Conservation (phyloP, 768 basidiomycete genomes). For the Suillus plorans region DNA sequence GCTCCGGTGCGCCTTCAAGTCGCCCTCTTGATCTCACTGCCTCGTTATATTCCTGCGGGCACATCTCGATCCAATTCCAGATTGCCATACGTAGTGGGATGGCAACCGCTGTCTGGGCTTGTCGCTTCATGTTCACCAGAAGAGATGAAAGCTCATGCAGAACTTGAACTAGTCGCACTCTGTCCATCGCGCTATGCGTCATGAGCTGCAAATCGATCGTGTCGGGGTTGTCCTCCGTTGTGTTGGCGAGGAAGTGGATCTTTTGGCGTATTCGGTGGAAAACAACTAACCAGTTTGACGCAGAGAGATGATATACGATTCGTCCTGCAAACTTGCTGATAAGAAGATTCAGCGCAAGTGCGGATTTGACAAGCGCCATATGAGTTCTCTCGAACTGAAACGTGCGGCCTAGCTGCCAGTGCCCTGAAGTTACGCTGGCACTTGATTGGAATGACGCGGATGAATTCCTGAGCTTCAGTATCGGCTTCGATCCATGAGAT, state of each 20-base stretch:
- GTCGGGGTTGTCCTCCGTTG: conserved; percentile 58
- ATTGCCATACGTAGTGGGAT: conserved; percentile 72
- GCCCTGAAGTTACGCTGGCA: conserved; percentile 30
- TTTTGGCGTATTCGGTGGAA: conserved; percentile 66
- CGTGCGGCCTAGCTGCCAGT: conserved; percentile 23
- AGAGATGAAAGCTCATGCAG: conserved; percentile 80
- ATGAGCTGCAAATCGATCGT: conserved; percentile 75
- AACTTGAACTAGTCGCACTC: conserved; percentile 63
- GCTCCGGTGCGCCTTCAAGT: conserved; percentile 81
- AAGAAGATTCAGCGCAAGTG: conserved; percentile 54
- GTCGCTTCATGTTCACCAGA: conserved; percentile 77
- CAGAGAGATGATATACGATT: conserved; percentile 83
- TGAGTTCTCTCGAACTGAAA: conserved; percentile 61
- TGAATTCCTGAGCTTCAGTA: conserved; percentile 35
- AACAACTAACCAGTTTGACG: conserved; percentile 84
- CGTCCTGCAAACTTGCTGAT: conserved; percentile 74
- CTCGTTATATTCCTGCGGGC: conserved; percentile 77
- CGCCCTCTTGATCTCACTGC: conserved; percentile 59
- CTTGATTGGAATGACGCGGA: conserved; percentile 43
- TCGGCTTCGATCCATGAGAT: conserved; percentile 35
- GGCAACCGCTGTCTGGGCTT: conserved; percentile 71
- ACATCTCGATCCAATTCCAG: conserved; percentile 89
- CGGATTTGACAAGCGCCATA: conserved; percentile 55
- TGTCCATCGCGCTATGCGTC: conserved; percentile 74
- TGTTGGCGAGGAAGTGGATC: conserved; percentile 62